Percentiles rank a stretch among this genome's conserved stretches.
Evolutionary conservation across 345 rosid species (phyloP).

Genomic region (Durio zibethinus): DNA sequence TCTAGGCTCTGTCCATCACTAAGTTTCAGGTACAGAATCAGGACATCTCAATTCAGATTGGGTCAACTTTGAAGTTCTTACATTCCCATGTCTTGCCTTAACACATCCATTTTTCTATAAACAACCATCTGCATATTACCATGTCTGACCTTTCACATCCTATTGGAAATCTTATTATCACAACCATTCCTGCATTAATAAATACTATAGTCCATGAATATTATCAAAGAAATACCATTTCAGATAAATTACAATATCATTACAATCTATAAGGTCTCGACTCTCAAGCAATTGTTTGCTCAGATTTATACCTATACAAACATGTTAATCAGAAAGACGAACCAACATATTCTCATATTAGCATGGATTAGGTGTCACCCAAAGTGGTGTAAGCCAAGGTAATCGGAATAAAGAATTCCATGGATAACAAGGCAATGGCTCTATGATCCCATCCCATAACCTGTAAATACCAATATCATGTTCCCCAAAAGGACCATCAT

Average conservation of each 20-base stretch:
- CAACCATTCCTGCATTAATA: neutral
- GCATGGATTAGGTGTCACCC: constrained; percentile 55
- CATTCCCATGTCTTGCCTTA: neutral
- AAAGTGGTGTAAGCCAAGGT: constrained; percentile 44
- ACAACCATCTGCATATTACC: neutral
- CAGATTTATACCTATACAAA: constrained; percentile 4
- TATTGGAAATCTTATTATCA: neutral
- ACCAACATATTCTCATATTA: constrained; percentile 9
- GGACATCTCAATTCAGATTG: neutral
- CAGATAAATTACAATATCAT: neutral
- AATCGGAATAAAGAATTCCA: constrained; percentile 8
- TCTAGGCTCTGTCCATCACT: neutral
- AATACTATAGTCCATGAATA: neutral
- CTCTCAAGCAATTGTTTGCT: neutral
- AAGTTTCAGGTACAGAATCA: neutral
- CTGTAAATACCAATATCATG: constrained; percentile 55
- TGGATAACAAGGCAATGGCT: constrained; percentile 41
- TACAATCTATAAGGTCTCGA: neutral
- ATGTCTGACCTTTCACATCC: neutral
- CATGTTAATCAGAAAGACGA: neutral
- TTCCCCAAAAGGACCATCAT: constrained; percentile 32
- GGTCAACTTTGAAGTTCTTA: neutral
- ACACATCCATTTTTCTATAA: neutral
- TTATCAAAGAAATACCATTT: neutral
- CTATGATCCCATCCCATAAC: constrained; percentile 36